Conservation (phyloP, 1,284 basidiomycete species). For the Irpex sp. region DNA sequence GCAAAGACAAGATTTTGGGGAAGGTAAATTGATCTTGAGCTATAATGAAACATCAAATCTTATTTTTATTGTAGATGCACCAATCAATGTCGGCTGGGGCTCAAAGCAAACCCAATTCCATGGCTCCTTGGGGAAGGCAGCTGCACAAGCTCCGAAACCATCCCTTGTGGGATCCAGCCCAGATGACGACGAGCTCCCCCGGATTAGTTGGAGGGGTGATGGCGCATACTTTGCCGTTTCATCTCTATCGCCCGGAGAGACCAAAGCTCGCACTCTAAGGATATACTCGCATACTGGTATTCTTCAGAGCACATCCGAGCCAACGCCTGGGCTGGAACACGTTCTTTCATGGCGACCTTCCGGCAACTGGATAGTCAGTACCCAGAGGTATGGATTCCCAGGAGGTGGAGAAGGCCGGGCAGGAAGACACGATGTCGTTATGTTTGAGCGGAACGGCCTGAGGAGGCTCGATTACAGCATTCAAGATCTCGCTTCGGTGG, state of each 20-base stretch:
- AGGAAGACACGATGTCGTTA: slow-evolving; percentile 84
- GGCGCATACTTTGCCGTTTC: slow-evolving; percentile 88
- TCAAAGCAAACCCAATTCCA: slow-evolving; percentile 98
- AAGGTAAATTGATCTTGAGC: slow-evolving; percentile 46
- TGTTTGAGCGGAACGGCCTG: slow-evolving; percentile 95
- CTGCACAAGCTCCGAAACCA: slow-evolving; percentile 57
- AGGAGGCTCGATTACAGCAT: slow-evolving; percentile 88
- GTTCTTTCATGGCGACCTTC: slow-evolving; percentile 84
- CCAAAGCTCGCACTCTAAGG: slow-evolving; percentile 56
- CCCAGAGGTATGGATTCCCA: slow-evolving; percentile 71
- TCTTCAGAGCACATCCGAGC: slow-evolving; percentile 85
- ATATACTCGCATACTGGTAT: slow-evolving; percentile 80
- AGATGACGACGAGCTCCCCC: slow-evolving; percentile 71
- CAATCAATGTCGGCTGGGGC: slow-evolving; percentile 97
- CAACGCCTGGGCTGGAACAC: slow-evolving; percentile 81
- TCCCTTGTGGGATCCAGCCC: slow-evolving; percentile 49
- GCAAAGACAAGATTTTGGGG: slow-evolving; percentile 78
- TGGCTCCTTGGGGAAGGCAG: slow-evolving; percentile 89
- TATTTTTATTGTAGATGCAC: slow-evolving; percentile 55
- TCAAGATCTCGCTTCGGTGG: slow-evolving; percentile 40
- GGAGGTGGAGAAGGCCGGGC: slow-evolving; percentile 66
- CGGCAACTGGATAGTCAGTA: slow-evolving; percentile 82
- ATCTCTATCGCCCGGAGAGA: slow-evolving; percentile 41
- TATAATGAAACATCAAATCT: background rate
- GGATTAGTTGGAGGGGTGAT: slow-evolving; percentile 93